Base-by-base conservation (phyloP, 1,139 yeast species). In the Tardiomyces blankii region DNA sequence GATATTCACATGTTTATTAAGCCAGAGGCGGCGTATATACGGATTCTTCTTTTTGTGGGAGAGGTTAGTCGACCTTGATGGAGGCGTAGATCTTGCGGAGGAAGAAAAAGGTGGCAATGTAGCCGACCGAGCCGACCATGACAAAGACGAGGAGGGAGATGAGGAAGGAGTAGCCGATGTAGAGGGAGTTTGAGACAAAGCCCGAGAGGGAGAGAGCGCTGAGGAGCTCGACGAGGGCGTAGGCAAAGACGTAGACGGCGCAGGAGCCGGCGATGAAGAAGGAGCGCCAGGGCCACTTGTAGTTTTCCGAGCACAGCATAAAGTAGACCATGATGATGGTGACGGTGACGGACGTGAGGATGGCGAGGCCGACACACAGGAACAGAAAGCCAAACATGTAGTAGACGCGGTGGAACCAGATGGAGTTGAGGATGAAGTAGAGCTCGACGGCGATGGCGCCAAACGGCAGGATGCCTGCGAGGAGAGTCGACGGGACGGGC, bases 331-430 rank as follows among this genome's bases (percentile, higher is more conserved):
- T 75, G 56, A 91, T 71, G 18, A 88, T 70, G 0, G 96, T 82
- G 41, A 88, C 88, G 52, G 91, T 73, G 18, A 85, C 74, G 7
- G 96, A 83, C 11, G 96, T 88, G 57, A 84, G 61, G 14, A 86
- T 69, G 87, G 88, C 83, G 60, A 91, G 72, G 21, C 83, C 55
- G 62, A 87, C 81, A 58, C 96, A 88, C 67, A 89, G 79, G 65
- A 91, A 86, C 57, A 91, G 72, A 72, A 91, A 91, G 19, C 98
- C 98, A 72, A 91, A 91, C 97, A 91, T 91, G 71, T 89, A 91
- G 70, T 80, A 91, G 53, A 91, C 81, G 64, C 87, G 77, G 72
- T 86, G 89, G 67, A 86, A 88, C 98, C 98, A 91, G 54, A 91
- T 70, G 28, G 96, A 88, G 47, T 88, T 77, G 69, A 84, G 80